Conservation (phyloP, 331 rosid genomes). For the Quercus tomentella region DNA sequence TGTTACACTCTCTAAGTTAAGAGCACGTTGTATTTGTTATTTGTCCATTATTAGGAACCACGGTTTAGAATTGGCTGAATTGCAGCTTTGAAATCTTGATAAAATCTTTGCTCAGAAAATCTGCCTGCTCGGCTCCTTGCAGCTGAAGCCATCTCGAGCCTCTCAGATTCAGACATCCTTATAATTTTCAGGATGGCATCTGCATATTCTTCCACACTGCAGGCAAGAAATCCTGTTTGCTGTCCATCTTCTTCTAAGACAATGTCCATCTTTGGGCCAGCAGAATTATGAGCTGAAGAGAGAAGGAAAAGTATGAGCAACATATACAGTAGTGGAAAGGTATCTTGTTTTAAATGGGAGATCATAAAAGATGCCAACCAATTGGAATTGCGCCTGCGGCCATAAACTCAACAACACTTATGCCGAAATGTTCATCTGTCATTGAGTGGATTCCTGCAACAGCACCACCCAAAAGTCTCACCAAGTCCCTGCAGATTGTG, state of each 20-base stretch:
- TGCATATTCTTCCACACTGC: slow-evolving; percentile 68
- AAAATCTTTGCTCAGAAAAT: slow-evolving; percentile 85
- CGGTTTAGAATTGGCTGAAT: slow-evolving; percentile 45
- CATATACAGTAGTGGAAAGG: background rate
- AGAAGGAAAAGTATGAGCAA: slow-evolving; percentile 6
- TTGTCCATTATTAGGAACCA: slow-evolving; percentile 28
- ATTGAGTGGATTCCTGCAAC: slow-evolving; percentile 91
- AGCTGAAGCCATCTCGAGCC: slow-evolving; percentile 74
- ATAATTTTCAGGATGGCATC: slow-evolving; percentile 60
- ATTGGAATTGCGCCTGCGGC: slow-evolving; percentile 98
- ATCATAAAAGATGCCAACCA: slow-evolving; percentile 42
- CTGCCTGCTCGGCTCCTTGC: slow-evolving; percentile 76
- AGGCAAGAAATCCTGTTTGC: slow-evolving; percentile 86
- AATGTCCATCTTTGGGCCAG: slow-evolving; percentile 98
- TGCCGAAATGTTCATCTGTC: slow-evolving; percentile 98
- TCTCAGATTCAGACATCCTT: slow-evolving; percentile 58
- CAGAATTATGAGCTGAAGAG: slow-evolving; percentile 88
- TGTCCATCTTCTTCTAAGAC: slow-evolving; percentile 73
- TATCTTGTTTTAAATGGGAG: background rate
- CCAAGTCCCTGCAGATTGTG: slow-evolving; percentile 65
- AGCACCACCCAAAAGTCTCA: slow-evolving; percentile 66
- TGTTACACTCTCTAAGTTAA: slow-evolving; percentile 11
- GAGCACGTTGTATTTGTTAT: background rate
- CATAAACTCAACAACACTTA: slow-evolving; percentile 91
- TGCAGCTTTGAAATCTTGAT: slow-evolving; percentile 69